A percentile compares a stretch with the other conserved stretches of the same genome.
Evolutionary conservation across 257 asterid genomes (phyloP).

Genomic region (Solanum habrochaites): DNA sequence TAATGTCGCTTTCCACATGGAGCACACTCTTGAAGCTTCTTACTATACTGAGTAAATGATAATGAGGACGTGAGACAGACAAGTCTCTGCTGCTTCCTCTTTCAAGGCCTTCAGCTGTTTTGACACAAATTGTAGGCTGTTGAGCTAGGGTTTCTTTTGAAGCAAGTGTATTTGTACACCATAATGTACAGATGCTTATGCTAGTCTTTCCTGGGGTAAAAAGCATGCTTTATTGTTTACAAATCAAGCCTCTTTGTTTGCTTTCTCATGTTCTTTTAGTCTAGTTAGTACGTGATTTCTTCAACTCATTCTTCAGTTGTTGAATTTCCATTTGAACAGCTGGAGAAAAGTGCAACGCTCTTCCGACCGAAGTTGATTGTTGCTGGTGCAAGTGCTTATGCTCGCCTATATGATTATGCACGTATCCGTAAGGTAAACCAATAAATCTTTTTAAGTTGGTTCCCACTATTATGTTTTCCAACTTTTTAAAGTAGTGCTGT

Average conservation of each 20-base stretch:
- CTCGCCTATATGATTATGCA: constrained; percentile 86
- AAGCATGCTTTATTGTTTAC: not conserved
- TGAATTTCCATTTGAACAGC: constrained; percentile 24
- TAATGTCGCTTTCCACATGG: not conserved
- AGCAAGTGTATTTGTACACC: not conserved
- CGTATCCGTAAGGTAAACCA: constrained; percentile 69
- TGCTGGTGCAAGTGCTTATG: constrained; percentile 99
- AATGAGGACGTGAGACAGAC: not conserved
- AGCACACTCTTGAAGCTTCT: not conserved
- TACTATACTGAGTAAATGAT: not conserved
- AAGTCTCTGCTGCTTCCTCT: not conserved
- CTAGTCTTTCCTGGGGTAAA: not conserved
- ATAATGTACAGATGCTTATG: not conserved
- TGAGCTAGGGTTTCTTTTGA: not conserved
- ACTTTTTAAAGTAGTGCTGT: not conserved
- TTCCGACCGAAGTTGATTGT: constrained; percentile 90
- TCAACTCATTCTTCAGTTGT: not conserved
- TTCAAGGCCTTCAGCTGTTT: not conserved
- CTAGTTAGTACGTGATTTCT: not conserved
- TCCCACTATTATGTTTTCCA: not conserved
- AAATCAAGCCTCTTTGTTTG: not conserved
- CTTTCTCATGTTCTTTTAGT: not conserved
- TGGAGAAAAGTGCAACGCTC: constrained; percentile 89
- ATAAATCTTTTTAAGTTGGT: not conserved
- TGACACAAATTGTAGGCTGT: not conserved